A percentile compares a stretch with the other conserved stretches of the same genome.
These are phyloP conservation scores for Lactifluus piperatus DNA, from an alignment of 768 basidiomycete species.

Conservation along the genomic window DNA sequence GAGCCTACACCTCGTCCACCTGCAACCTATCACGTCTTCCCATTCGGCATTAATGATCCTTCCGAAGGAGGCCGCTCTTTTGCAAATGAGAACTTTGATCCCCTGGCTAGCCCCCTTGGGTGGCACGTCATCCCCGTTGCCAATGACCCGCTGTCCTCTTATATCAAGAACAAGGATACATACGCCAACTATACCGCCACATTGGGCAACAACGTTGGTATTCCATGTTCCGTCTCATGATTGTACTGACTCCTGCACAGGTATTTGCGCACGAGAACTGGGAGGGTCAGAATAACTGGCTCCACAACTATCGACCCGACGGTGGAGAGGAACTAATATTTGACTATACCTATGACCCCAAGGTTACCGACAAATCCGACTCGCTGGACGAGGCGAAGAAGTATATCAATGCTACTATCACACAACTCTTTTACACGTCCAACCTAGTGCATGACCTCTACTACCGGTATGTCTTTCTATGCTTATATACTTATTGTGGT, in stretches of 20 bases:
- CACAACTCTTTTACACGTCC: slow-evolving; percentile 83
- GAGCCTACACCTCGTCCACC: slow-evolving; percentile 22
- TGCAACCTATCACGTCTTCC: slow-evolving; percentile 60
- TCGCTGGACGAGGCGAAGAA: slow-evolving; percentile 62
- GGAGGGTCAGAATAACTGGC: slow-evolving; percentile 58
- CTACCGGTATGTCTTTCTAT: slow-evolving; percentile 42
- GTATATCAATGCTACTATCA: slow-evolving; percentile 79
- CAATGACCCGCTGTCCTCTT: slow-evolving; percentile 49
- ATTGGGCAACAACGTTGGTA: slow-evolving; percentile 72
- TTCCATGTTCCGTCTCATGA: not conserved
- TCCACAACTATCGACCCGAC: slow-evolving; percentile 73
- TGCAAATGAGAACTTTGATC: slow-evolving; percentile 63
- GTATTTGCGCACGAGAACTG: slow-evolving; percentile 94
- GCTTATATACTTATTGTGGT: not conserved
- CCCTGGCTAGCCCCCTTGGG: slow-evolving; percentile 73
- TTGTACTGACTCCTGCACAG: slow-evolving; percentile 25
- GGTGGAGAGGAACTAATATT: slow-evolving; percentile 49
- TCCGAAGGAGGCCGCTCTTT: slow-evolving; percentile 50
- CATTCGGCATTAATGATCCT: slow-evolving; percentile 85
- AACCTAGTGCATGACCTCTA: slow-evolving; percentile 79
- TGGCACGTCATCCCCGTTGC: slow-evolving; percentile 81
- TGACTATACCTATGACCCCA: slow-evolving; percentile 69
- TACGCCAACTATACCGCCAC: slow-evolving; percentile 65
- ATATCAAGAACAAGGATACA: slow-evolving; percentile 20
- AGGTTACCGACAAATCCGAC: slow-evolving; percentile 43